phyloP scores from a whole-genome alignment of 495 filamentous ascomycete species.

The Astrocystis sublimbata region DNA sequence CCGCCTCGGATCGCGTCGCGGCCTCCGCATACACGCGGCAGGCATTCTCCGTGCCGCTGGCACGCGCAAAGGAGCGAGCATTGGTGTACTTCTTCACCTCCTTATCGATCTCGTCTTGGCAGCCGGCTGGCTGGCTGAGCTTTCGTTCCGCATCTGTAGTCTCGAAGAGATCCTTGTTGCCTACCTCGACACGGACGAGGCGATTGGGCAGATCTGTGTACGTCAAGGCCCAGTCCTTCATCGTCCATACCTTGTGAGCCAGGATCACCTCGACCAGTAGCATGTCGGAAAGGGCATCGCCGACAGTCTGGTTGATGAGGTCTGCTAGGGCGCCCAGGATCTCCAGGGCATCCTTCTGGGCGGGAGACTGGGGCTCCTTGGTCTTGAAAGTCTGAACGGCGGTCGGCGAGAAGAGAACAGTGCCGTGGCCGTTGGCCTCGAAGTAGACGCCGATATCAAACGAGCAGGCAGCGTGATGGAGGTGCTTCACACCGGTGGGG shows the following conservation, averaged over 20 bases:
- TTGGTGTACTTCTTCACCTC: constrained; percentile 88
- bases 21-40: constrained; percentile 98
- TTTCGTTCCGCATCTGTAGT: constrained; percentile 89
- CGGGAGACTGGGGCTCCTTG: constrained; percentile 83
- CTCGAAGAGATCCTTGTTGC: constrained; percentile 81
- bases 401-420: constrained; percentile 85
- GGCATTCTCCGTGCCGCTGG: constrained; percentile 93
- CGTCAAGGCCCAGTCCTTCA: constrained; percentile 87
- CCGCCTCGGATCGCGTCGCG: constrained; percentile 76
- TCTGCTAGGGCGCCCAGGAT: constrained; percentile 78
- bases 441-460: constrained; percentile 98
- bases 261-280: constrained; percentile 95
- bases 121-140: constrained; percentile 73
- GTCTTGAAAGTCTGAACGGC: constrained; percentile 75
- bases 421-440: constrained; percentile 97
- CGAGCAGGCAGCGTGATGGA: constrained; percentile 88
- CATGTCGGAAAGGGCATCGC: constrained; percentile 93
- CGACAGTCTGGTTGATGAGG: constrained; percentile 96
- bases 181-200: constrained; percentile 88
- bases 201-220: constrained; percentile 96
- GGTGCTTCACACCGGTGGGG: constrained; percentile 92
- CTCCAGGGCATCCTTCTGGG: constrained; percentile 80
- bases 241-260: constrained; percentile 89
- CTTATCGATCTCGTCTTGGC: constrained; percentile 82
- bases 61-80: constrained; percentile 85